Evolutionary conservation across 2,329 filamentous ascomycete genomes (phyloP).

Genomic region (Diaporthe nobilis): DNA sequence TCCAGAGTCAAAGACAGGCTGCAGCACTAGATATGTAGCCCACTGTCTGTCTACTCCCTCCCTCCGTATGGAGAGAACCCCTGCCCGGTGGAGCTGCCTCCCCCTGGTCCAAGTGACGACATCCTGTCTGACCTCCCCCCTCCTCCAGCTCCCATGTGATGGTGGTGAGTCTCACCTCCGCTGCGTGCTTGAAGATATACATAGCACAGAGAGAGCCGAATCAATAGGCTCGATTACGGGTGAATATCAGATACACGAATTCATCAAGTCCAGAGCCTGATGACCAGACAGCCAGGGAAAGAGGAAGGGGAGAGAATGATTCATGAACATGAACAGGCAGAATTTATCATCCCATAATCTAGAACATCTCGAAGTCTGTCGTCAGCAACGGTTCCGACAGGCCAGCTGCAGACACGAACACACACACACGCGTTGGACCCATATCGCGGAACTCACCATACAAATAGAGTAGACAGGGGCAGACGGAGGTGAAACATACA

Average conservation of each 20-base stretch:
- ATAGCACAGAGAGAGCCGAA: neutral
- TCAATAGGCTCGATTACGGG: neutral
- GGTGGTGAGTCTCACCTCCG: slow-evolving; percentile 1
- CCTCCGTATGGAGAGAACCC: neutral
- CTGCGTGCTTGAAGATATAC: neutral
- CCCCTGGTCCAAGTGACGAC: slow-evolving; percentile 27
- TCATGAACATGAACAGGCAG: neutral
- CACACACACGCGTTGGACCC: neutral
- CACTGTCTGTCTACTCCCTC: neutral
- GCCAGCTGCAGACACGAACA: slow-evolving; percentile 19
- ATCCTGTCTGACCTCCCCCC: slow-evolving; percentile 18
- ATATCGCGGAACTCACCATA: neutral
- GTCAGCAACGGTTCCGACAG: neutral
- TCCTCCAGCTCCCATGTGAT: slow-evolving; percentile 15
- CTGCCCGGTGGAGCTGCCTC: slow-evolving; percentile 1
- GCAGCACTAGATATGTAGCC: slow-evolving; percentile 19
- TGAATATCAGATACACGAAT: neutral
- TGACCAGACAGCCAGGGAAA: neutral
- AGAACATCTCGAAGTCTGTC: neutral
- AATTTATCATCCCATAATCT: neutral
- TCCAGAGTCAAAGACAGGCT: neutral
- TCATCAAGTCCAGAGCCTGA: neutral
- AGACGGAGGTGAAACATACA: slow-evolving; percentile 30
- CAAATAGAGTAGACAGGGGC: neutral
- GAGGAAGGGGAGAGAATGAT: neutral